These are phyloP conservation scores for Globisporangium paroecandrum DNA, from an alignment of 352 stramenopile genomes.

Conservation along the genomic window DNA sequence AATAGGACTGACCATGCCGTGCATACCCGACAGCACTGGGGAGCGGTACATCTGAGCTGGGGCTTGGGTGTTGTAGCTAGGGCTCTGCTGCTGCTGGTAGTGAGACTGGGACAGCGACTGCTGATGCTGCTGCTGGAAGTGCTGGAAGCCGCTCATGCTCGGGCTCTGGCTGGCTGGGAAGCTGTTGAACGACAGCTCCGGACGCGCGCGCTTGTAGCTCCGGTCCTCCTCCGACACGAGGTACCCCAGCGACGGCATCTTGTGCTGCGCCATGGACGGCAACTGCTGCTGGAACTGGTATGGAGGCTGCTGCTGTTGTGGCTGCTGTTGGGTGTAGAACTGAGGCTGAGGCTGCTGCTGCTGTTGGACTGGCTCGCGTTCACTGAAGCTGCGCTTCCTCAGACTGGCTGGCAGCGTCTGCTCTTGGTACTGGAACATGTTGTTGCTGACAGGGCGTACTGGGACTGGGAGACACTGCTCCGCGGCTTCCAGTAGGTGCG, in stretches of 20 bases:
- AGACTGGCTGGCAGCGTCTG: conserved; percentile 1
- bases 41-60: conserved; percentile 12
- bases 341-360: conserved; percentile 17
- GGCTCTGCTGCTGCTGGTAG: background rate
- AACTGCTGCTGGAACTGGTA: conserved; percentile 27
- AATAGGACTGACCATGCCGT: conserved; percentile 16
- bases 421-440: conserved; percentile 17
- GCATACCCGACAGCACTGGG: conserved; percentile 14
- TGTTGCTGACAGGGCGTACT: conserved; percentile 6
- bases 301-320: conserved; percentile 18
- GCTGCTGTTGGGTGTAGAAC: conserved; percentile 9
- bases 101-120: conserved; percentile 7
- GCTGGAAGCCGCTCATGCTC: conserved; percentile 1
- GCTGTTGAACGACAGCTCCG: conserved; percentile 24
- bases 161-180: conserved; percentile 31
- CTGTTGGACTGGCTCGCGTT: conserved; percentile 18
- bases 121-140: conserved; percentile 14
- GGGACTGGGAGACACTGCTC: conserved; percentile 33
- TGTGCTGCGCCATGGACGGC: conserved; percentile 27
- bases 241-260: conserved; percentile 42
- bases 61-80: conserved; percentile 4
- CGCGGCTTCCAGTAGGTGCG: conserved; percentile 53
- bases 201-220: conserved; percentile 31
- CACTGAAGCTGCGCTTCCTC: conserved; percentile 12
- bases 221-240: conserved; percentile 23